Conservation (phyloP, 129 eudicot species). For the Artemisia tridentata region DNA sequence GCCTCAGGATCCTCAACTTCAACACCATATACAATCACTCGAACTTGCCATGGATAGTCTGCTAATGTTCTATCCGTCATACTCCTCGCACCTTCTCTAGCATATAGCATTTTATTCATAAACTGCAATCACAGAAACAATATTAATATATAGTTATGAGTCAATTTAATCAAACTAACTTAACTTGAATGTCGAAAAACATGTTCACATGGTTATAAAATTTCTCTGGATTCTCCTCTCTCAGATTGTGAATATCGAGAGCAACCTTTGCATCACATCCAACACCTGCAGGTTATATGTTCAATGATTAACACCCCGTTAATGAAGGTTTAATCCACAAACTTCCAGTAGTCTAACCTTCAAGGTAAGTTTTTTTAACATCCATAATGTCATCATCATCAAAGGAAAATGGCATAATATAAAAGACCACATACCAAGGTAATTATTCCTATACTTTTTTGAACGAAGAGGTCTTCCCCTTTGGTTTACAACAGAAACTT, state of each 20-base stretch:
- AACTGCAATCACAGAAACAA: slow-evolving; percentile 42
- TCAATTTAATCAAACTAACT: neutral
- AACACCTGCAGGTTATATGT: slow-evolving; percentile 42
- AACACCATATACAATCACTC: slow-evolving; percentile 77
- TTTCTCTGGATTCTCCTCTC: slow-evolving; percentile 86
- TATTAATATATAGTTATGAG: neutral
- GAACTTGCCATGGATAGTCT: slow-evolving; percentile 85
- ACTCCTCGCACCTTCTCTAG: slow-evolving; percentile 83
- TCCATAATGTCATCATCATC: neutral
- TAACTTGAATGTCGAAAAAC: neutral
- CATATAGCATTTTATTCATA: slow-evolving; percentile 77
- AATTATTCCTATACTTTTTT: slow-evolving; percentile 72
- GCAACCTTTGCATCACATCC: slow-evolving; percentile 98
- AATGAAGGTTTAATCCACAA: too few relatives aligned
- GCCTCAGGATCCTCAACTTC: slow-evolving; percentile 78
- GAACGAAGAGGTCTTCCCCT: slow-evolving; percentile 37
- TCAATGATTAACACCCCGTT: neutral
- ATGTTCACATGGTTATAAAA: slow-evolving; percentile 68
- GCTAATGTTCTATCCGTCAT: slow-evolving; percentile 85
- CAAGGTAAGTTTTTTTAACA: too few relatives aligned
- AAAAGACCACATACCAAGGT: slow-evolving; percentile 47
- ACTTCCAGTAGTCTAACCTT: too few relatives aligned
- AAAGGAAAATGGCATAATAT: neutral
- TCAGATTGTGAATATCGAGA: slow-evolving; percentile 60
- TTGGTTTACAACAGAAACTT: slow-evolving; percentile 60